Evolutionary conservation across 371 early-diverging fungal genomes (phyloP), one percentile per base, ranked within the genome.

Genomic region (Blakeslea trispora): DNA sequence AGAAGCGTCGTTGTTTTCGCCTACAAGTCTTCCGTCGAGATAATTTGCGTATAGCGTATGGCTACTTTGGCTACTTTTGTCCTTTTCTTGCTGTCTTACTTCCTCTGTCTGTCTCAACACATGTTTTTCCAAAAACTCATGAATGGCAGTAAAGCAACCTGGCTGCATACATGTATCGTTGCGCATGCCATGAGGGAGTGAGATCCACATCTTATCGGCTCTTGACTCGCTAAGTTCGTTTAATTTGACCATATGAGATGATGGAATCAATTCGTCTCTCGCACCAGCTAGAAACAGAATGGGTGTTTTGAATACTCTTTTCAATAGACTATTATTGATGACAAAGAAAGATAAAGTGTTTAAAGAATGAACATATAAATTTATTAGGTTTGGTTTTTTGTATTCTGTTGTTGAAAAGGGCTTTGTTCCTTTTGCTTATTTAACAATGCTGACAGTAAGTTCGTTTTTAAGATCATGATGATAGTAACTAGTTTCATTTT

Each of bases 271-370:
- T 59, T 94, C 94, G 72, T 98, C 98, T 54, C 76, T 77, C 10
- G 69, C 69, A 2, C 95, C 93, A 9, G 90, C 85, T 14, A 98
- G 72, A 67, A 97, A 93, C 45, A 96, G 75, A 23, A 94, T 82
- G 1, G 97, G 96, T 15, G 88, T 74, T 1, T 70, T 75, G 13
- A 75, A 97, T 88, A 52, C 79, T 76, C 10, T 59, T 63, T 63
- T 93, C 91, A 14, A 94, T 92, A 45, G 85, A 74, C 98, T 97
- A 98, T 32, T 85, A 81, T 59, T 97, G 94, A 66, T 89, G 92
- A 64, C 92, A 91, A 14, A 97, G 72, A 61, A 91, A 93, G 2
- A 88, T 74, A 24, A 94, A 66, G 39, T 81, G 75, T 35, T 72
- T 73, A 15, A 95, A 69, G 46, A 85, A 64, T 0, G 37, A n/a